Conservation (phyloP, 495 filamentous ascomycete species). For the Hypoxylon lenormandii region DNA sequence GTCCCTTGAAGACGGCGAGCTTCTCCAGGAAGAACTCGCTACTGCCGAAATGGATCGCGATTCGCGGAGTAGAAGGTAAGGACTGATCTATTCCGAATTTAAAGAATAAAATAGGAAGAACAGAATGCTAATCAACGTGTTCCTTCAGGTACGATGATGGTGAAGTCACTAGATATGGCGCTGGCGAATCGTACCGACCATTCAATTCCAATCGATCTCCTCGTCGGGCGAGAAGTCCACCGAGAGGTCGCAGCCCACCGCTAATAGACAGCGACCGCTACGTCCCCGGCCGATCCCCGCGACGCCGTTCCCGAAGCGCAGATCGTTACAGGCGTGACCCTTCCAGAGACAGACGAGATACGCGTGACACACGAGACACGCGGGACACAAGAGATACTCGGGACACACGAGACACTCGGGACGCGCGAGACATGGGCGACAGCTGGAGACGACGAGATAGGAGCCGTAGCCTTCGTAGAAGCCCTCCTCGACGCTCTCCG, state of each 20-base stretch:
- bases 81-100: no score
- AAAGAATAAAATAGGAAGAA: neutral
- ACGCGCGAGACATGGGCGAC: conserved; percentile 47
- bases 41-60: conserved; percentile 45
- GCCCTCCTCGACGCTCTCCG: conserved; percentile 49
- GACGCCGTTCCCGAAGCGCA: conserved; percentile 51
- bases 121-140: conserved; percentile 15
- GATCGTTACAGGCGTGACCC: conserved; percentile 53
- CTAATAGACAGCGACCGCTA: conserved; percentile 56
- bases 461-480: conserved; percentile 53
- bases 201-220: conserved; percentile 62
- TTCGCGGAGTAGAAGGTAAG: conserved; percentile 56
- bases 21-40: neutral
- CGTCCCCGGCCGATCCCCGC: conserved; percentile 51
- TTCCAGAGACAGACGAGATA: conserved; percentile 50
- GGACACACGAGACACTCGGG: conserved; percentile 48
- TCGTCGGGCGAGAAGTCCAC: conserved; percentile 57
- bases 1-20: no score
- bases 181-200: conserved; percentile 68
- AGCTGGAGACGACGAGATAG: conserved; percentile 59
- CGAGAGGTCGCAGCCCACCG: conserved; percentile 54
- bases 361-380: conserved; percentile 47
- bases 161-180: conserved; percentile 66
- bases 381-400: neutral
- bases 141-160: conserved; percentile 64